Conservation (phyloP, 2,329 filamentous ascomycete genomes). For the Fusarium sp. region DNA sequence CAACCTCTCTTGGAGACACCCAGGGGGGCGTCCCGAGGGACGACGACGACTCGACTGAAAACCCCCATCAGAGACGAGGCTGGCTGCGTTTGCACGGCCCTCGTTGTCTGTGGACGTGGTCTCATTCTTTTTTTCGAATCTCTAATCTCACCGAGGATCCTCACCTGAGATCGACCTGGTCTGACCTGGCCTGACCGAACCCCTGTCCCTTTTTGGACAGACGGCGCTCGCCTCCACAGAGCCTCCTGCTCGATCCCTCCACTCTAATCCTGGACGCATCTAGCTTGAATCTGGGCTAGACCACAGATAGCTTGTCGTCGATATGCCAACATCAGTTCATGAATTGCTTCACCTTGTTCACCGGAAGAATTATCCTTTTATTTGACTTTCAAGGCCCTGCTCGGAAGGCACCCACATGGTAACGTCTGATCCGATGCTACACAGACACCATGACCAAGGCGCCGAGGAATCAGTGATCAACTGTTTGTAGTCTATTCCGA, state of each 20-base stretch:
- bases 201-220: slow-evolving; percentile 11
- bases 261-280: slow-evolving; percentile 32
- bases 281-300: slow-evolving; percentile 17
- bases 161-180: slow-evolving; percentile 39
- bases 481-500: neutral
- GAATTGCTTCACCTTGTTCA: slow-evolving; percentile 11
- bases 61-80: neutral
- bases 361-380: neutral
- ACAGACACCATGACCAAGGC: slow-evolving; percentile 3
- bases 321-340: slow-evolving; percentile 29
- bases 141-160: slow-evolving; percentile 40
- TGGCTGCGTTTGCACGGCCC: neutral
- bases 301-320: neutral
- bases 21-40: slow-evolving; percentile 13
- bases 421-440: slow-evolving; percentile 14
- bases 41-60: neutral
- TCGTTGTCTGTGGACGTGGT: slow-evolving; percentile 18
- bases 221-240: slow-evolving; percentile 5
- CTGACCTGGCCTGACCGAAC: slow-evolving; percentile 36
- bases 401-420: slow-evolving; percentile 1
- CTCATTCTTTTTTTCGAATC: slow-evolving; percentile 25
- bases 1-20: slow-evolving; percentile 12
- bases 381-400: neutral
- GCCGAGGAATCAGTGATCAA: neutral
- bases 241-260: slow-evolving; percentile 26